Conservation (phyloP, 352 stramenopile genomes). For the Discostella stelligera region DNA sequence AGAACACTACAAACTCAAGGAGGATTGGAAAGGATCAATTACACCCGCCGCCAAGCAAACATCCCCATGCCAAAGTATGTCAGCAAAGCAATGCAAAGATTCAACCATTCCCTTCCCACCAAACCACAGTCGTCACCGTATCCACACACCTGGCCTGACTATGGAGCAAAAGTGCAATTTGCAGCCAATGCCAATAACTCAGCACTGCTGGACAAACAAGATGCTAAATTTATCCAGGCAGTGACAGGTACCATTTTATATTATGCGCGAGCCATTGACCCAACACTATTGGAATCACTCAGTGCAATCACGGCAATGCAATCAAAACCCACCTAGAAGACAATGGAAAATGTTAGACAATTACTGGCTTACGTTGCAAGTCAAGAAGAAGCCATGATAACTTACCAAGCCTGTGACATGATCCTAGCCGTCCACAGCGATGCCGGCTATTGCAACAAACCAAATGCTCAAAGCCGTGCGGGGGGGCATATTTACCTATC, state of each 20-base stretch:
- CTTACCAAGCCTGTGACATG: slow-evolving; percentile 10
- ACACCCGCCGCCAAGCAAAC: background rate
- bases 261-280: slow-evolving; percentile 11
- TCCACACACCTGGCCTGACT: background rate
- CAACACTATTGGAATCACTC: background rate
- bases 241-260: slow-evolving; percentile 10
- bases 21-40: background rate
- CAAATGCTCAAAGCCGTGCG: background rate
- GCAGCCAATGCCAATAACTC: too few species aligned
- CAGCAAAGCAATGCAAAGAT: background rate
- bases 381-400: slow-evolving; percentile 17
- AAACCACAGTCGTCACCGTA: slow-evolving; percentile 12
- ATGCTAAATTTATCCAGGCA: slow-evolving; percentile 3
- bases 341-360: slow-evolving; percentile 11
- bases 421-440: too few species aligned
- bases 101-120: background rate
- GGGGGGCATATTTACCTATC: background rate
- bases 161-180: slow-evolving; percentile 11
- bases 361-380: slow-evolving; percentile 11
- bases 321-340: background rate
- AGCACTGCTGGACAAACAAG: too few species aligned
- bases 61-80: background rate
- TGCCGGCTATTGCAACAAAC: slow-evolving; percentile 6
- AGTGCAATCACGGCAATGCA: slow-evolving; percentile 5
- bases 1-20: slow-evolving; percentile 14